Evolutionary conservation across 2,329 filamentous ascomycete genomes (phyloP).

Genomic region (Chaetomiaceae sp.): DNA sequence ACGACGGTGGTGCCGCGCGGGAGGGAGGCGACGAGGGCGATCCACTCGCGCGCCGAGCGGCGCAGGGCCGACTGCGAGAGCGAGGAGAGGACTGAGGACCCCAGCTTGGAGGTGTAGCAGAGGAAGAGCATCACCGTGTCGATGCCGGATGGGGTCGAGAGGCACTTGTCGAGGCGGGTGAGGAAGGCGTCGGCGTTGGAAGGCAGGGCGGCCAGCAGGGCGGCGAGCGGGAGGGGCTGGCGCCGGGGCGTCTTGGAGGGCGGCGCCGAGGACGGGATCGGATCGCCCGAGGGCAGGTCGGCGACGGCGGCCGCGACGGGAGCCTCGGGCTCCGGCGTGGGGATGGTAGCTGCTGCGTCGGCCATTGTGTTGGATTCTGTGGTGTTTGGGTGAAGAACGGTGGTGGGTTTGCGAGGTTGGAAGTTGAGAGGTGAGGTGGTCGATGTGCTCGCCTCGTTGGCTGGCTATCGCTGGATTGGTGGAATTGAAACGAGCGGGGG

Average conservation of each 20-base stretch:
- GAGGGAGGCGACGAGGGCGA: slow-evolving; percentile 48
- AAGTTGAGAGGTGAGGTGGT: background rate
- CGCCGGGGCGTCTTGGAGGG: slow-evolving; percentile 14
- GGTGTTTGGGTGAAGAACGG: background rate
- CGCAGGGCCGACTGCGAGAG: slow-evolving; percentile 56
- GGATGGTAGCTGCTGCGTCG: slow-evolving; percentile 10
- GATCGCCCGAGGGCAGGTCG: slow-evolving; percentile 28
- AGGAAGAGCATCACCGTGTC: slow-evolving; percentile 65
- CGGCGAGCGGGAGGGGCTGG: slow-evolving; percentile 22
- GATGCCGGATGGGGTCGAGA: slow-evolving; percentile 64
- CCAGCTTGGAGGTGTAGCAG: slow-evolving; percentile 61
- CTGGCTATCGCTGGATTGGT: slow-evolving; percentile 6
- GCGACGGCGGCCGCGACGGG: slow-evolving; percentile 18
- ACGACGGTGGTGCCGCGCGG: slow-evolving; percentile 48
- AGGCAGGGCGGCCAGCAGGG: slow-evolving; percentile 35
- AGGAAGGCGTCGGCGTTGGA: slow-evolving; percentile 50
- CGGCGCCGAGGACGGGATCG: slow-evolving; percentile 23
- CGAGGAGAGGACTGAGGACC: slow-evolving; percentile 46
- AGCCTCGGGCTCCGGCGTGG: slow-evolving; percentile 9
- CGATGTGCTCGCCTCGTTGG: background rate
- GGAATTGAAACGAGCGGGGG: slow-evolving; percentile 1
- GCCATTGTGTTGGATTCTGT: slow-evolving; percentile 6
- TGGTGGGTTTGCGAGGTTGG: background rate
- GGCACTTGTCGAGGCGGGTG: slow-evolving; percentile 55
- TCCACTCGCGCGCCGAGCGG: slow-evolving; percentile 46